These are phyloP conservation scores for Trametes coccinea DNA, from an alignment of 768 basidiomycete genomes.

Conservation along the genomic window DNA sequence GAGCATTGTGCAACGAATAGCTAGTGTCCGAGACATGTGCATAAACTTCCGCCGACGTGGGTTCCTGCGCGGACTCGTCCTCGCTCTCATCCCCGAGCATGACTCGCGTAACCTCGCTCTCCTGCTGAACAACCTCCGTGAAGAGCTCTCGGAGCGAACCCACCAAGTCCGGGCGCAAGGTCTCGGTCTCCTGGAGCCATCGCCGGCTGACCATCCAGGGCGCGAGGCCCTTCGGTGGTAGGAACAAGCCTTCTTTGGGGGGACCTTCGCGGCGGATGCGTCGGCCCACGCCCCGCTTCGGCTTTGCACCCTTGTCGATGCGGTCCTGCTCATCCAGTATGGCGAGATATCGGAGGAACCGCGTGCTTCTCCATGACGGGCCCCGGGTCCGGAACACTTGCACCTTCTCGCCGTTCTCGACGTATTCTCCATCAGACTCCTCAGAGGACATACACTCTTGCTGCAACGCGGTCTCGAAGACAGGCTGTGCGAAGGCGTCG, in stretches of 20 bases:
- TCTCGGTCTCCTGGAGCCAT: conserved; percentile 51
- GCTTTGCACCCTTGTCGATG: conserved; percentile 43
- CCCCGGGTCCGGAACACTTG: conserved; percentile 56
- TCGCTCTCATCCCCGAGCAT: conserved; percentile 58
- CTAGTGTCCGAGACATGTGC: conserved; percentile 27
- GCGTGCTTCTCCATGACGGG: conserved; percentile 65
- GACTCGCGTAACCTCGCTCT: conserved; percentile 16
- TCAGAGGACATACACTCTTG: conserved; percentile 81
- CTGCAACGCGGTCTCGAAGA: conserved; percentile 70
- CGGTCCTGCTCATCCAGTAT: conserved; percentile 60
- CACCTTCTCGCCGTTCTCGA: conserved; percentile 31
- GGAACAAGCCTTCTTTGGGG: conserved; percentile 52
- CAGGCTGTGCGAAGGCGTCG: conserved; percentile 55
- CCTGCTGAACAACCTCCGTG: conserved; percentile 40
- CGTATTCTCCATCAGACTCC: conserved; percentile 62
- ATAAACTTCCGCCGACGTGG: not conserved
- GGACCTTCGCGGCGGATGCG: conserved; percentile 55
- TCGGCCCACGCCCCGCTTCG: conserved; percentile 59
- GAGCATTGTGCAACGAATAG: conserved; percentile 33
- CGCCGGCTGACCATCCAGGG: conserved; percentile 77
- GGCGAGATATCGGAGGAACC: conserved; percentile 60
- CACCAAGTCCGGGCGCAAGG: conserved; percentile 48
- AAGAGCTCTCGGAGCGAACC: conserved; percentile 45
- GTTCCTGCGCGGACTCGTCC: conserved; percentile 28
- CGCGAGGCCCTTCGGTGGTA: conserved; percentile 65